Percentiles rank a stretch among this genome's conserved stretches.
phyloP scores from a whole-genome alignment of 2,329 filamentous ascomycete species.

The Colletotrichum liriopes region DNA sequence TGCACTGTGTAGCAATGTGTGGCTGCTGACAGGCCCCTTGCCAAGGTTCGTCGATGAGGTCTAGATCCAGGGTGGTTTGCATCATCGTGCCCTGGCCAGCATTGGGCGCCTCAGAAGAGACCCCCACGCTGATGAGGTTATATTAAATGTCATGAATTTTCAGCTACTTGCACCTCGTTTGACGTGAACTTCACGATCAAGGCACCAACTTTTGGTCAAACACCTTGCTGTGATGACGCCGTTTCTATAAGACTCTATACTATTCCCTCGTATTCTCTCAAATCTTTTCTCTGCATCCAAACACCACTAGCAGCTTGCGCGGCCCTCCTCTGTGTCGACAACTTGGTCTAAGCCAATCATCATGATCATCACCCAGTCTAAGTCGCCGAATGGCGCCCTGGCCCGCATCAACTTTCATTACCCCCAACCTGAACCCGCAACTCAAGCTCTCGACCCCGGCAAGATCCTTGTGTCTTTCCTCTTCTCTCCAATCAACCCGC shows the following conservation, averaged over 20 bases:
- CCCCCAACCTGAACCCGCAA: not conserved
- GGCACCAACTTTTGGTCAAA: no score
- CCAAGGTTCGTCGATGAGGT: constrained; percentile 8
- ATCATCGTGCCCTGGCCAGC: constrained; percentile 1
- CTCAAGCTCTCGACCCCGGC: not conserved
- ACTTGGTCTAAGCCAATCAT: not conserved
- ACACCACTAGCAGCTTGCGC: not conserved
- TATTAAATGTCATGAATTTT: not conserved
- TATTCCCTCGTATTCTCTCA: no score
- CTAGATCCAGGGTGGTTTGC: not conserved
- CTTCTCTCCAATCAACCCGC: constrained; percentile 46
- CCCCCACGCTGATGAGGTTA: not conserved
- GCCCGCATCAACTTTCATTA: not conserved
- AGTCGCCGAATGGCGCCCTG: not conserved
- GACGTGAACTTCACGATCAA: not conserved
- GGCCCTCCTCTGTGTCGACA: not conserved
- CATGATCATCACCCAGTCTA: constrained; percentile 15
- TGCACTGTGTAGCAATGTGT: constrained; percentile 3
- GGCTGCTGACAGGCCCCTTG: not conserved
- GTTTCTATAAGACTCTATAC: no score
- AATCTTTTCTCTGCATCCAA: no score
- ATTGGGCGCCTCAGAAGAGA: not conserved
- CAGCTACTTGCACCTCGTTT: not conserved
- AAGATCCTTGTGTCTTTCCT: constrained; percentile 43
- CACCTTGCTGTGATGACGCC: no score